Evolutionary conservation across 805 yeast species (phyloP).

Genomic region (Metschnikowia gruessii): DNA sequence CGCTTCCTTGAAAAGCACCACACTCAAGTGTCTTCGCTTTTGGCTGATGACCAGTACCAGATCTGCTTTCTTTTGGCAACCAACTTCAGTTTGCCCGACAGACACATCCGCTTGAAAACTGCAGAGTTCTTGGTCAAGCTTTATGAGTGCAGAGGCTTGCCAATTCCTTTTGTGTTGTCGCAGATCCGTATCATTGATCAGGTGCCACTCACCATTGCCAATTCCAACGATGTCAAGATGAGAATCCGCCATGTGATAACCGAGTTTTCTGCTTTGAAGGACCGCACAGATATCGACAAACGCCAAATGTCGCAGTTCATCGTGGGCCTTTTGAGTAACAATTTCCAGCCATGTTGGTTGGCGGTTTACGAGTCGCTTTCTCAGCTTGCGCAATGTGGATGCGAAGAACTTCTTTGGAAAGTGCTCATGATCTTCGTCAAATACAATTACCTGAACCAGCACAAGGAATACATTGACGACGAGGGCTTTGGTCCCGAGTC

Average conservation of each 20-base stretch:
- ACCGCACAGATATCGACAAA: constrained; percentile 1
- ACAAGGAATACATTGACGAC: constrained; percentile 12
- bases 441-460: constrained; percentile 23
- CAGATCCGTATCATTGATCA: constrained; percentile 56
- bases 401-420: constrained; percentile 54
- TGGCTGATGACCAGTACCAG: neutral
- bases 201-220: constrained; percentile 63
- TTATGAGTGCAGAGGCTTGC: constrained; percentile 18
- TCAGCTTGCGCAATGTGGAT: constrained; percentile 29
- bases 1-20: constrained; percentile 2
- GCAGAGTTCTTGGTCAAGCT: constrained; percentile 45
- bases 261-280: constrained; percentile 27
- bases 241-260: constrained; percentile 60
- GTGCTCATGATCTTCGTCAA: constrained; percentile 38
- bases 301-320: constrained; percentile 20
- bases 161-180: constrained; percentile 41
- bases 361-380: constrained; percentile 65
- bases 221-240: constrained; percentile 70
- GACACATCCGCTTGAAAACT: constrained; percentile 48
- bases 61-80: constrained; percentile 16
- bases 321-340: constrained; percentile 66
- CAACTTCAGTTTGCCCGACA: constrained; percentile 50
- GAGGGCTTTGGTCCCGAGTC: constrained; percentile 2
- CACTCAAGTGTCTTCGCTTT: neutral
- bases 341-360: constrained; percentile 84